Percentiles rank a stretch among this genome's conserved stretches.
Evolutionary conservation across 768 basidiomycete genomes (phyloP).

Genomic region (Lentinula guzmanii): DNA sequence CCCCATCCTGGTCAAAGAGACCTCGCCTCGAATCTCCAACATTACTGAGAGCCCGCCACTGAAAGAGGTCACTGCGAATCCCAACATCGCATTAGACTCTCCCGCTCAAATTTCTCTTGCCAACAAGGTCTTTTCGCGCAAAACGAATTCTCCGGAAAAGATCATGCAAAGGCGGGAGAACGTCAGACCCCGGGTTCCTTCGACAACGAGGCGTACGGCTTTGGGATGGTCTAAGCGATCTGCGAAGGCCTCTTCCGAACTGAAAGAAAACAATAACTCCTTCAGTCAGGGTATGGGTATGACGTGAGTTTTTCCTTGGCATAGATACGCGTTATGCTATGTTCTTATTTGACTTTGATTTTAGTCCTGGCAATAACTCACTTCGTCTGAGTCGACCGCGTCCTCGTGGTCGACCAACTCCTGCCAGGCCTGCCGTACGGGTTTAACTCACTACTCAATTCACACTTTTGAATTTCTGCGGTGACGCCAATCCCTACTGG

Average conservation of each 20-base stretch:
- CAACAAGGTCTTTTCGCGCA: slow-evolving; percentile 27
- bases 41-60: slow-evolving; percentile 23
- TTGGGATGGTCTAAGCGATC: slow-evolving; percentile 62
- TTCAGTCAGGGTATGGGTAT: slow-evolving; percentile 31
- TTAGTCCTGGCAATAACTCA: slow-evolving; percentile 37
- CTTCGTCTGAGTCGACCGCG: slow-evolving; percentile 45
- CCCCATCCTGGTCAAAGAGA: slow-evolving; percentile 15
- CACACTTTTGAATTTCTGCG: too few species aligned
- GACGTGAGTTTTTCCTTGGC: slow-evolving; percentile 42
- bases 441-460: background rate
- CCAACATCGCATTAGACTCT: slow-evolving; percentile 29
- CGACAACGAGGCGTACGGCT: slow-evolving; percentile 48
- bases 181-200: slow-evolving; percentile 45
- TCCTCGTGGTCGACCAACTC: slow-evolving; percentile 42
- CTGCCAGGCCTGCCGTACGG: slow-evolving; percentile 18
- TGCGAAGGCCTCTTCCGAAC: slow-evolving; percentile 43
- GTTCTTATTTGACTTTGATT: background rate
- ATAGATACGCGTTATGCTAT: background rate
- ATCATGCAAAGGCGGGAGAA: slow-evolving; percentile 10
- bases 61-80: slow-evolving; percentile 37
- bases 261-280: slow-evolving; percentile 42
- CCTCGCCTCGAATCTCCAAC: slow-evolving; percentile 11
- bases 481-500: background rate
- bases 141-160: background rate
- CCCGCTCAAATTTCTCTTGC: slow-evolving; percentile 25